phyloP scores from a whole-genome alignment of 2,329 filamentous ascomycete genomes.

The Talaromyces sp. region DNA sequence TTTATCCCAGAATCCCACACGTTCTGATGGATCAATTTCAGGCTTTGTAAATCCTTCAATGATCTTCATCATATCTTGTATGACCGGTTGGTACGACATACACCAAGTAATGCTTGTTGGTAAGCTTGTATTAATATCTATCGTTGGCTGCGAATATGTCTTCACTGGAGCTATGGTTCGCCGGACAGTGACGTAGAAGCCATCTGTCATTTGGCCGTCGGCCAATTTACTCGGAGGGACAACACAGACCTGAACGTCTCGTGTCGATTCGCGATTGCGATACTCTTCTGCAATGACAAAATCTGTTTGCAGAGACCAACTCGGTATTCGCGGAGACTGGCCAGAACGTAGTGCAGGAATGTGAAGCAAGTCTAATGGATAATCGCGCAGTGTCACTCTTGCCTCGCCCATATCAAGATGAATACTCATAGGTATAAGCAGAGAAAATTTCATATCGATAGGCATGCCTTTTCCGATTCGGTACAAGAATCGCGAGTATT shows the following conservation, averaged over 20 bases:
- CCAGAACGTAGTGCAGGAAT: conserved; percentile 77
- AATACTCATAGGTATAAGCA: conserved; percentile 86
- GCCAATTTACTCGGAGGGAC: conserved; percentile 64
- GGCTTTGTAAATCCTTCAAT: conserved; percentile 97
- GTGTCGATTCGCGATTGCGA: conserved; percentile 72
- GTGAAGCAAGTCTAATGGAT: conserved; percentile 86
- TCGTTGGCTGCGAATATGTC: conserved; percentile 85
- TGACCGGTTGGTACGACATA: conserved; percentile 93
- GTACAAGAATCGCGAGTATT: conserved; percentile 80
- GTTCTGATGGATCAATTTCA: conserved; percentile 86
- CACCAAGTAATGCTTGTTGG: conserved; percentile 96
- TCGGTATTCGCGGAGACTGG: conserved; percentile 75
- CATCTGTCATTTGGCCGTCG: conserved; percentile 57
- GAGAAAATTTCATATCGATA: conserved; percentile 79
- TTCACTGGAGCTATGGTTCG: conserved; percentile 93
- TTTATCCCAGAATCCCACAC: conserved; percentile 98
- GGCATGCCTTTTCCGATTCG: conserved; percentile 97
- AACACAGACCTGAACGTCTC: conserved; percentile 77
- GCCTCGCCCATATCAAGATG: conserved; percentile 88
- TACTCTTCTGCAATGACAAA: conserved; percentile 97
- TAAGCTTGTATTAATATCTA: conserved; percentile 89
- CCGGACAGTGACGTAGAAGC: conserved; percentile 80
- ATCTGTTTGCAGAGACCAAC: conserved; percentile 79
- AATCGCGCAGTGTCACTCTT: conserved; percentile 82
- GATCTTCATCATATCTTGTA: conserved; percentile 99